These are phyloP conservation scores for Umbelopsis isabellina DNA, from an alignment of 192 early-diverging fungal genomes.

Conservation along the genomic window DNA sequence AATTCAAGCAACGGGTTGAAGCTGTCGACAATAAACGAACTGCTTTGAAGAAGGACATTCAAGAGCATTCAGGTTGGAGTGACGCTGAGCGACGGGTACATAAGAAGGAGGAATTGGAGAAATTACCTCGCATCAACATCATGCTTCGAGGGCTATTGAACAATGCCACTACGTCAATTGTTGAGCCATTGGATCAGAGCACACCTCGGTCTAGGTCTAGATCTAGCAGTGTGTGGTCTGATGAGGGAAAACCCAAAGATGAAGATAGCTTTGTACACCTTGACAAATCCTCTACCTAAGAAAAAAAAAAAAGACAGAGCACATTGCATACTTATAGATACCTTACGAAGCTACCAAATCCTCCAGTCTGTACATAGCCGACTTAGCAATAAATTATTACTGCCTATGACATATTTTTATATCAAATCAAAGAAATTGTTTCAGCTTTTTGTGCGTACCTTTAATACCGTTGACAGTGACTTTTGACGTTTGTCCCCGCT, in stretches of 20 bases:
- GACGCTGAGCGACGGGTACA: background rate
- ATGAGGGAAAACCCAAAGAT: conserved; percentile 10
- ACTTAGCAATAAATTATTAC: too few relatives aligned
- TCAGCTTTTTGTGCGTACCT: too few relatives aligned
- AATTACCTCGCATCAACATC: conserved; percentile 9
- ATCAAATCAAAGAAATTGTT: too few relatives aligned
- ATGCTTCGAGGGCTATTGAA: background rate
- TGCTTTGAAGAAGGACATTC: conserved; percentile 14
- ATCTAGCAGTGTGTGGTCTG: conserved; percentile 1
- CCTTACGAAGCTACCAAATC: background rate
- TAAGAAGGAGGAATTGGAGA: background rate
- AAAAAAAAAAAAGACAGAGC: too few relatives aligned
- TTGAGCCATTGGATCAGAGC: background rate
- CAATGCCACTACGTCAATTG: background rate
- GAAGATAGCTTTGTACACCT: conserved; percentile 17
- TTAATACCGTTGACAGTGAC: too few relatives aligned
- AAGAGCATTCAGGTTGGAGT: conserved; percentile 2
- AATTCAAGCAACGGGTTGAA: conserved; percentile 55
- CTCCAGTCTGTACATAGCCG: background rate
- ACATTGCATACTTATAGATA: too few relatives aligned
- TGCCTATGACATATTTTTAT: too few relatives aligned
- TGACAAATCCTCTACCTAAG: background rate
- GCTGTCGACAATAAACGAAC: conserved; percentile 46
- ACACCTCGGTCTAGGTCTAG: conserved; percentile 2
- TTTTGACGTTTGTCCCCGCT: too few relatives aligned